Base-by-base conservation (phyloP, 2,329 filamentous ascomycete genomes). In the Lecanosticta acicola region DNA sequence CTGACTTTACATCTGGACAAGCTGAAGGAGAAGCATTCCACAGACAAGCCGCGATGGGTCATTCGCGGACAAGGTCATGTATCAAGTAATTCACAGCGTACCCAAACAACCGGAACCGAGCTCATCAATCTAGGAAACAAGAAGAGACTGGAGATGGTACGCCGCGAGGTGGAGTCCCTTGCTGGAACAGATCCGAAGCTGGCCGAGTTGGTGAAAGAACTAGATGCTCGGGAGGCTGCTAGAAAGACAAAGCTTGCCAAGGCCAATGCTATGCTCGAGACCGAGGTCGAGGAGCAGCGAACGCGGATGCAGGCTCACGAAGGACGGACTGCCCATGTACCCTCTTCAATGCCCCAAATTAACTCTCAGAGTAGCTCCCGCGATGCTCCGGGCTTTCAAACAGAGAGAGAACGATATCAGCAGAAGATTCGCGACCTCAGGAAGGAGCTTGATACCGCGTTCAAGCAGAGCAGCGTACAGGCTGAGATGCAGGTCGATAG, bases 221-320 rank as follows among this genome's bases (percentile, higher is more conserved):
- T 33, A 26, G 50, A 48, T 13, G 41, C 53, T n/a, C 48, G 42
- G 0, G 48, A 52, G 34, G 50, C 45, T 17, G 49, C 50, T 20
- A 48, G 50, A 40, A 51, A 46, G 13, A 46, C 49, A 3, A 54
- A 47, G 37, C 49, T 60, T 14, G 47, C 48, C 20, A 59, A 59
- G 41, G 55, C 52, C 13, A 58, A 63, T 24, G 52, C 47, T 19
- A 41, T 56, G 40, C 49, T 58, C 18, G 45, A 58, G 29, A 48
- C 49, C 18, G 59, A 64, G 44, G 54, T 63, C 20, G 47, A 55
- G 32, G 53, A 59, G 32, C 60, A 63, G 45, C 62, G 60, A 45
- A 44, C 46, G 32, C 47, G 43, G 7, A 59, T 61, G 58, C 46
- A 50, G 17, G 43, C 51, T 1, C 50, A 56, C 26, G 56, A 59